These are phyloP conservation scores for Fragaria ananassa DNA, from an alignment of 306 rosid species.

Conservation along the genomic window DNA sequence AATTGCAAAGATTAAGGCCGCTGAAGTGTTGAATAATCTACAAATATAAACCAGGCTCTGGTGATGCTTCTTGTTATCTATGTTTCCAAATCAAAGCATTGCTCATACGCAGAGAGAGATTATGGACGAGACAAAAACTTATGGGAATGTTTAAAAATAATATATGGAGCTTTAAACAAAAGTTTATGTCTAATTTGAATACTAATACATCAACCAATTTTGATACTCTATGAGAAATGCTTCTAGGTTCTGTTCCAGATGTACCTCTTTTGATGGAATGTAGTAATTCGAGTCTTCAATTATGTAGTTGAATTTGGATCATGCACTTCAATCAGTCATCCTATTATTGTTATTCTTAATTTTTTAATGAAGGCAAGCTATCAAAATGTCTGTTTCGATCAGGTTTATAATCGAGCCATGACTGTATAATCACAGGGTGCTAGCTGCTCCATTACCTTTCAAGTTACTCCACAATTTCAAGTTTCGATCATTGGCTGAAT, in stretches of 20 bases:
- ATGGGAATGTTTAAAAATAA: background rate
- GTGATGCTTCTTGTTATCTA: background rate
- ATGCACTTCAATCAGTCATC: background rate
- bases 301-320: background rate
- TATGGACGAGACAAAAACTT: background rate
- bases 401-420: too few relatives aligned
- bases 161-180: too few relatives aligned
- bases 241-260: background rate
- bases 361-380: background rate
- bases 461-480: too few relatives aligned
- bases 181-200: background rate
- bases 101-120: background rate
- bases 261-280: background rate
- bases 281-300: background rate
- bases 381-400: too few relatives aligned
- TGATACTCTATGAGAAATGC: background rate
- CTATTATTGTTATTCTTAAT: background rate
- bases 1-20: background rate
- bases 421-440: too few relatives aligned
- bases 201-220: background rate
- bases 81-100: background rate
- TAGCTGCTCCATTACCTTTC: too few relatives aligned
- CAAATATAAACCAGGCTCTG: background rate
- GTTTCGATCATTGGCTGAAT: background rate
- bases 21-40: background rate